phyloP scores from a whole-genome alignment of 495 filamentous ascomycete genomes.

The Penicillium samsonianum region DNA sequence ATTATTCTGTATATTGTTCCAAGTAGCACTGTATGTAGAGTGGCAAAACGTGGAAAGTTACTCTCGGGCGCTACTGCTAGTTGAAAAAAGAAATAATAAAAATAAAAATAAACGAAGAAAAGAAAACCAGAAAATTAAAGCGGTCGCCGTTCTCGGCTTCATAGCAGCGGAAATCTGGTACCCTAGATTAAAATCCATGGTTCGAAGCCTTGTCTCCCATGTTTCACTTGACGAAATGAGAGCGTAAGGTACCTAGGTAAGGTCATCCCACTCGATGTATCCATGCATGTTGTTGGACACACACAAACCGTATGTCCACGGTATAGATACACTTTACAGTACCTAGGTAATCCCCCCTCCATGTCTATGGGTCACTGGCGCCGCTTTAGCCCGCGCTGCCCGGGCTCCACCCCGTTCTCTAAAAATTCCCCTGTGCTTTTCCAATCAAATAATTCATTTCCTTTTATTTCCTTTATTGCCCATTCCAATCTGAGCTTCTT shows the following conservation, averaged over 20 bases:
- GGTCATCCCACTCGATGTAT: background rate
- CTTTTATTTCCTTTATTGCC: constrained; percentile 18
- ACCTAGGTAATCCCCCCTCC: constrained; percentile 35
- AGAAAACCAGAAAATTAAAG: constrained; percentile 2
- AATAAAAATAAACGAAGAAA: background rate
- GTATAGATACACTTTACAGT: background rate
- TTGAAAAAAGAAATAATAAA: background rate
- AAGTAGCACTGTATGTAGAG: constrained; percentile 1
- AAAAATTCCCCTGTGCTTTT: constrained; percentile 18
- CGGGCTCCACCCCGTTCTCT: constrained; percentile 27
- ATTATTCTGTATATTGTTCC: background rate
- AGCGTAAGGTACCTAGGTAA: constrained; percentile 6
- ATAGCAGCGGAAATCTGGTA: constrained; percentile 14
- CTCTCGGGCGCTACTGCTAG: constrained; percentile 8
- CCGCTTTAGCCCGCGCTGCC: constrained; percentile 33
- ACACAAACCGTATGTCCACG: background rate
- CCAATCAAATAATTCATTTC: constrained; percentile 31
- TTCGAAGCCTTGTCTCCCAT: background rate
- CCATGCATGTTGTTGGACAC: background rate
- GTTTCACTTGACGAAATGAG: constrained; percentile 3
- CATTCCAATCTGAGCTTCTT: constrained; percentile 18
- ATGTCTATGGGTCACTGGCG: constrained; percentile 46
- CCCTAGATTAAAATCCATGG: constrained; percentile 9
- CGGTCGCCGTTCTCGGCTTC: constrained; percentile 18
- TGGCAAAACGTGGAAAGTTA: constrained; percentile 6